A percentile compares a stretch with the other conserved stretches of the same genome.
Evolutionary conservation across 352 stramenopile genomes (phyloP).

Genomic region (Phytophthora pluvialis): DNA sequence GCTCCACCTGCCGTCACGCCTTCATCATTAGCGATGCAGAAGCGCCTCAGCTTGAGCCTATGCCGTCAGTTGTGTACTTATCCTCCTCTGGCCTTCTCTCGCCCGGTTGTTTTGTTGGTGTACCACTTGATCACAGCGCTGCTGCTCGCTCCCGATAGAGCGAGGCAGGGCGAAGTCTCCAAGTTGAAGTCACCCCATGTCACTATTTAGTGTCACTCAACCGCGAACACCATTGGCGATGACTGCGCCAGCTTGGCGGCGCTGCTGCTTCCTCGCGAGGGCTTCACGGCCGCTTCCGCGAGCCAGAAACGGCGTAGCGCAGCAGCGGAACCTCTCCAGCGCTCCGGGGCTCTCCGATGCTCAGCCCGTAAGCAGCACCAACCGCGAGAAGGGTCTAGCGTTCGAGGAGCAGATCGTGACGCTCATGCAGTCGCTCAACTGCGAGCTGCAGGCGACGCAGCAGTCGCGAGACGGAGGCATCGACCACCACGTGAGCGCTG

Average conservation of each 20-base stretch:
- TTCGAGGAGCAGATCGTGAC: slow-evolving; percentile 70
- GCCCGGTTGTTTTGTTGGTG: too few species aligned
- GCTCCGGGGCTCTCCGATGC: neutral
- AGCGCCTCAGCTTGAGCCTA: too few species aligned
- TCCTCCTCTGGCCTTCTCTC: too few species aligned
- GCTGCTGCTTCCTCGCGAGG: slow-evolving; percentile 13
- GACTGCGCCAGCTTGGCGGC: neutral
- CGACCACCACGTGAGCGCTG: slow-evolving; percentile 55
- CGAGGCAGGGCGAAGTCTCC: neutral
- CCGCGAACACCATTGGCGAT: neutral
- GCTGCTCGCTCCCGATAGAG: neutral
- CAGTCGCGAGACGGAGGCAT: slow-evolving; percentile 76
- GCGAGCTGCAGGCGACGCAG: slow-evolving; percentile 61
- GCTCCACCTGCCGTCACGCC: too few species aligned
- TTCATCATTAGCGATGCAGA: too few species aligned
- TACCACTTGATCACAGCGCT: too few species aligned
- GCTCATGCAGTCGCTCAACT: slow-evolving; percentile 61
- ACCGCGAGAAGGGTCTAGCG: slow-evolving; percentile 54
- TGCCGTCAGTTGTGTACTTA: too few species aligned
- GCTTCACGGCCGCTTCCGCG: neutral
- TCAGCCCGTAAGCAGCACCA: slow-evolving; percentile 6
- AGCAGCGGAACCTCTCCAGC: slow-evolving; percentile 20
- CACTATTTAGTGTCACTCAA: slow-evolving; percentile 29
- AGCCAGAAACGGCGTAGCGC: neutral
- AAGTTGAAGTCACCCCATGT: slow-evolving; percentile 3